phyloP scores from a whole-genome alignment of 306 rosid species.

The Cyclanthera cordifolia region DNA sequence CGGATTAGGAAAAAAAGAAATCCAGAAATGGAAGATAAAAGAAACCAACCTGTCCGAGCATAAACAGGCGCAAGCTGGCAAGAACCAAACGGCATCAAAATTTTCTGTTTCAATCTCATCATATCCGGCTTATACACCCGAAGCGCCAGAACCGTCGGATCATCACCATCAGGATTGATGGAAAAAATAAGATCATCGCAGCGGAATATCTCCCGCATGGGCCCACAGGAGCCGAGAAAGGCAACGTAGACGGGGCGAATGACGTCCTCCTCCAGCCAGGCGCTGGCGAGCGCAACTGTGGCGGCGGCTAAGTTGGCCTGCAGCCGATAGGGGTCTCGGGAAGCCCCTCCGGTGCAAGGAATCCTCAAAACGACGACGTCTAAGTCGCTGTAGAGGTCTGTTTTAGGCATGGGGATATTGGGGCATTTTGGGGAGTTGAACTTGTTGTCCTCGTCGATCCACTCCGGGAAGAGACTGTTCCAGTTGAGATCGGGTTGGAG shows the following conservation, averaged over 20 bases:
- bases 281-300: conserved; percentile 39
- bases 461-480: conserved; percentile 46
- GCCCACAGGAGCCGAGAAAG: conserved; percentile 58
- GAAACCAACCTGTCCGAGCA: conserved; percentile 44
- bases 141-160: conserved; percentile 18
- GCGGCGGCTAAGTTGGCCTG: conserved; percentile 83
- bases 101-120: conserved; percentile 43
- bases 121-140: conserved; percentile 59
- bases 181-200: conserved; percentile 43
- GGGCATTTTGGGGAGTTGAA: conserved; percentile 44
- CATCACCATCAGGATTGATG: conserved; percentile 1
- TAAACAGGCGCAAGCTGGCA: conserved; percentile 53
- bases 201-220: conserved; percentile 76
- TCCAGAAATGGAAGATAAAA: neutral
- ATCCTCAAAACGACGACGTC: conserved; percentile 45
- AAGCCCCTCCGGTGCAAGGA: conserved; percentile 42
- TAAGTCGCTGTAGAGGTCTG: conserved; percentile 25
- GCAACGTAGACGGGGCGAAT: conserved; percentile 41
- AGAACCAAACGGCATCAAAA: conserved; percentile 62
- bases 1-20: neutral
- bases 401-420: conserved; percentile 37
- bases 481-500: conserved; percentile 27
- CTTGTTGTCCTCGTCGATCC: conserved; percentile 47
- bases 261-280: conserved; percentile 26
- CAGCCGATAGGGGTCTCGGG: conserved; percentile 46